Percentiles rank a stretch among this genome's conserved stretches.
These are phyloP conservation scores for Monosporascus sp. DNA, from an alignment of 2,329 filamentous ascomycete genomes.

Conservation along the genomic window DNA sequence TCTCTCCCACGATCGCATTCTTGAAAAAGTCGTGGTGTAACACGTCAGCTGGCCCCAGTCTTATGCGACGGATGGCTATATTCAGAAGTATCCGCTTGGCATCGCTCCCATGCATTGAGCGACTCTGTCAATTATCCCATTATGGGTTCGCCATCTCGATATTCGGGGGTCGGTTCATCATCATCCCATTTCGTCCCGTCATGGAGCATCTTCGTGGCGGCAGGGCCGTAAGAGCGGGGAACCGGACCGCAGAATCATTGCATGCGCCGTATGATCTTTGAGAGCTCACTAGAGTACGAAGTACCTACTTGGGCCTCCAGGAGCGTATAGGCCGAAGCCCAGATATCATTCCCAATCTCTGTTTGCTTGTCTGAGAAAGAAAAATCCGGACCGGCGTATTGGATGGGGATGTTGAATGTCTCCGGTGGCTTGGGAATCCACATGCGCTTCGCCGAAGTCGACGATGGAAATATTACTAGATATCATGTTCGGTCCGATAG, in stretches of 20 bases:
- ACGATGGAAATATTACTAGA: slow-evolving; percentile 9
- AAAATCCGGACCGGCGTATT: slow-evolving; percentile 10
- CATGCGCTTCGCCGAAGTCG: slow-evolving; percentile 12
- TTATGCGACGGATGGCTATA: background rate
- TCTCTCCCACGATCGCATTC: too few relatives aligned
- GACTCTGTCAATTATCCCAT: background rate
- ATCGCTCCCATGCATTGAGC: too few relatives aligned
- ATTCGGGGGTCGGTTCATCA: background rate
- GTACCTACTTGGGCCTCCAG: too few relatives aligned
- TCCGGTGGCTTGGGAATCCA: background rate
- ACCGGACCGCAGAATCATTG: too few relatives aligned
- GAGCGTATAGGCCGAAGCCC: slow-evolving; percentile 9
- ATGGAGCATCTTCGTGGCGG: background rate
- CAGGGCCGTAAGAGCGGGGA: background rate
- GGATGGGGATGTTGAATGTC: slow-evolving; percentile 1
- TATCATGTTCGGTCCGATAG: background rate
- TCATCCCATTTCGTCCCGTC: background rate
- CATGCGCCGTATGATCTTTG: too few relatives aligned
- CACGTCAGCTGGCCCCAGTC: too few relatives aligned
- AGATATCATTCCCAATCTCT: slow-evolving; percentile 5
- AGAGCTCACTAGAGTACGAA: too few relatives aligned
- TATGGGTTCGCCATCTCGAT: background rate
- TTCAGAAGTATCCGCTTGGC: background rate
- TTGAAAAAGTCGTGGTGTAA: too few relatives aligned
- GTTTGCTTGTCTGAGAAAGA: background rate